Conservation (phyloP, 352 stramenopile genomes). For the Elongisporangium senticosum region DNA sequence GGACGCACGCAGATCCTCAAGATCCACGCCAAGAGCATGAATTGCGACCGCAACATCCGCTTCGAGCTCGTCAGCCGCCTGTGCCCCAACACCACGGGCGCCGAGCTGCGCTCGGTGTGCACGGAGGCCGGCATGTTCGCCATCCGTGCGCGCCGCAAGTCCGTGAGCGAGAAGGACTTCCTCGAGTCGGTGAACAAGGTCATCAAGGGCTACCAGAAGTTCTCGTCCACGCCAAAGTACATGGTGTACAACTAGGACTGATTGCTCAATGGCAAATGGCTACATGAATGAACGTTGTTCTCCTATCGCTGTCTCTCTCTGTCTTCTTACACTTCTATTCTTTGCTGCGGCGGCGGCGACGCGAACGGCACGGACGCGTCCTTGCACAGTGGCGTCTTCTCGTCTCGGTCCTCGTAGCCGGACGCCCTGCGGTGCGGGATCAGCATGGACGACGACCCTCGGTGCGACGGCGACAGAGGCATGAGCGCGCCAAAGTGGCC, state of each 20-base stretch:
- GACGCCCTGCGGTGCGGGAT: slow-evolving; percentile 28
- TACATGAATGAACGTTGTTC: not conserved
- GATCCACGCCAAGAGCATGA: slow-evolving; percentile 99
- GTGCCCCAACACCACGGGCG: slow-evolving; percentile 98
- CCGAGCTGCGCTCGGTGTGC: slow-evolving; percentile 97
- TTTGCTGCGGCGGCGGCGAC: not conserved
- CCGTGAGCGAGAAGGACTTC: slow-evolving; percentile 99
- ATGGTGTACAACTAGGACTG: slow-evolving; percentile 95
- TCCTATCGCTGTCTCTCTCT: not conserved
- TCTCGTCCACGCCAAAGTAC: slow-evolving; percentile 99
- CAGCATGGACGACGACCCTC: slow-evolving; percentile 24
- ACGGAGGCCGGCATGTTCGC: slow-evolving; percentile 99
- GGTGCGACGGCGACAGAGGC: slow-evolving; percentile 63
- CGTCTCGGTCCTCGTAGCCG: slow-evolving; percentile 43
- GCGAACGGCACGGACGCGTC: not conserved
- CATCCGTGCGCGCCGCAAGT: slow-evolving; percentile 98
- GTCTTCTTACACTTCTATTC: not conserved
- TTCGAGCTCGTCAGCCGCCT: slow-evolving; percentile 98
- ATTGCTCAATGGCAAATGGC: not conserved
- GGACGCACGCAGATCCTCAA: slow-evolving; percentile 98
- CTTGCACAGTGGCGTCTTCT: slow-evolving; percentile 29
- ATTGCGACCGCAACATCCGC: slow-evolving; percentile 97
- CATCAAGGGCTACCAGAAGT: slow-evolving; percentile 99
- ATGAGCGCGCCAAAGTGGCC: slow-evolving; percentile 78
- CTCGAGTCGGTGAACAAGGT: slow-evolving; percentile 99